Conservation (phyloP, 345 rosid species). For the Bruguiera parviflora region DNA sequence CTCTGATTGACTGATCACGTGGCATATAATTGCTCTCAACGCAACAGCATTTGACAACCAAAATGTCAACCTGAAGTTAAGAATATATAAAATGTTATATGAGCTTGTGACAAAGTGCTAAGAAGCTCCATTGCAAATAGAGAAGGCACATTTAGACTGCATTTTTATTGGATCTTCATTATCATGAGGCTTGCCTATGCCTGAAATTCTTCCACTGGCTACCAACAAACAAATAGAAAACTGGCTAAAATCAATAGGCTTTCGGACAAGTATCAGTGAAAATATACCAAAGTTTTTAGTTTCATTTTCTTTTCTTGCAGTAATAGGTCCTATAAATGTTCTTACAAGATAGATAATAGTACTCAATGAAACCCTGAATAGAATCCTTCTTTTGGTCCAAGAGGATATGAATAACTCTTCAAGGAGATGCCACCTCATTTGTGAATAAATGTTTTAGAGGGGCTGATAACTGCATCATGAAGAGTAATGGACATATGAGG, state of each 20-base stretch:
- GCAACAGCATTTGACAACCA: constrained; percentile 87
- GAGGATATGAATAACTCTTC: neutral
- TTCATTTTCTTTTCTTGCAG: no score
- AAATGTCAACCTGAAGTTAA: constrained; percentile 69
- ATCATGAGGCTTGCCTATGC: no score
- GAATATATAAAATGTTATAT: neutral
- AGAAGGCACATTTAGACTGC: neutral
- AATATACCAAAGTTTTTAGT: no score
- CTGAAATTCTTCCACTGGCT: no score
- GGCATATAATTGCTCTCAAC: constrained; percentile 66
- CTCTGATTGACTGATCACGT: constrained; percentile 36
- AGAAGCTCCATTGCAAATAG: neutral
- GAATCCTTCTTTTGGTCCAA: neutral
- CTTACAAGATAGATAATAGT: neutral
- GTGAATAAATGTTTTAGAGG: neutral
- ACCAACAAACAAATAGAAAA: no score
- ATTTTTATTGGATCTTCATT: no score
- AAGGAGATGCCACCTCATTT: neutral
- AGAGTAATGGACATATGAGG: constrained; percentile 4
- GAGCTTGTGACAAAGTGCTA: constrained; percentile 5
- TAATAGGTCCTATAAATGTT: neutral
- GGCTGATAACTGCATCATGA: neutral
- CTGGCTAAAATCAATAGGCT: no score
- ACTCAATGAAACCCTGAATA: neutral
- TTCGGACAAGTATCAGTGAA: no score